These are phyloP conservation scores for Simplicillium sp. DNA, from an alignment of 2,329 filamentous ascomycete species.

Conservation along the genomic window DNA sequence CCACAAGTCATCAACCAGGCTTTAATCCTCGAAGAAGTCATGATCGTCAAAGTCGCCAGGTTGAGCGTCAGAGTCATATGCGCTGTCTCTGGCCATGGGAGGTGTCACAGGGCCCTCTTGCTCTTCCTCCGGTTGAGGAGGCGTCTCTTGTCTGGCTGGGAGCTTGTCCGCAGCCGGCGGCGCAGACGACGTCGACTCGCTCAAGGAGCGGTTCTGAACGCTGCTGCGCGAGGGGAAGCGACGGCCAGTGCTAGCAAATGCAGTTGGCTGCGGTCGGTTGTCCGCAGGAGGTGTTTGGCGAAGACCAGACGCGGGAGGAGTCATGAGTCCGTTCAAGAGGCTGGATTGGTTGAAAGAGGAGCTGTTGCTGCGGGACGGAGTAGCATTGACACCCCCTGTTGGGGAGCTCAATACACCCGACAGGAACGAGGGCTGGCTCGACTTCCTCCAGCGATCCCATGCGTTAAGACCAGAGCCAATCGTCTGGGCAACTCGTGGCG, in stretches of 20 bases:
- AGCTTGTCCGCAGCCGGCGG: constrained; percentile 21
- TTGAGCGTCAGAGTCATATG: constrained; percentile 53
- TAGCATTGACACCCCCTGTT: constrained; percentile 30
- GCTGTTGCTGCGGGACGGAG: constrained; percentile 49
- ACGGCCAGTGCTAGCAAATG: constrained; percentile 51
- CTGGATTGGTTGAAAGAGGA: constrained; percentile 37
- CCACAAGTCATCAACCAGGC: too few relatives aligned
- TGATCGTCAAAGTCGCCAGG: constrained; percentile 50
- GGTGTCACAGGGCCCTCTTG: constrained; percentile 42
- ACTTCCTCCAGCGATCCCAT: constrained; percentile 90
- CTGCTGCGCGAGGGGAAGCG: constrained; percentile 40
- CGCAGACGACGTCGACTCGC: constrained; percentile 19
- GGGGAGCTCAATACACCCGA: constrained; percentile 38
- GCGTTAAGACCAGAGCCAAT: constrained; percentile 75
- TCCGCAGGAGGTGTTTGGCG: constrained; percentile 47
- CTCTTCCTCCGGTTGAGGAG: constrained; percentile 25
- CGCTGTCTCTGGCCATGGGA: constrained; percentile 48
- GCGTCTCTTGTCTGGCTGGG: constrained; percentile 30
- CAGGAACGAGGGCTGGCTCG: constrained; percentile 42
- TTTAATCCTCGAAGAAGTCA: constrained; percentile 43
- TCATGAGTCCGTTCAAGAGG: constrained; percentile 73
- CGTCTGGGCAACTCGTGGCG: constrained; percentile 75
- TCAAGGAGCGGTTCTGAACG: constrained; percentile 13
- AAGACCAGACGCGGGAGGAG: constrained; percentile 71
- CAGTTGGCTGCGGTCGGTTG: constrained; percentile 42